Evolutionary conservation across 2,329 filamentous ascomycete genomes (phyloP).

Genomic region (Elsinoe fawcettii): DNA sequence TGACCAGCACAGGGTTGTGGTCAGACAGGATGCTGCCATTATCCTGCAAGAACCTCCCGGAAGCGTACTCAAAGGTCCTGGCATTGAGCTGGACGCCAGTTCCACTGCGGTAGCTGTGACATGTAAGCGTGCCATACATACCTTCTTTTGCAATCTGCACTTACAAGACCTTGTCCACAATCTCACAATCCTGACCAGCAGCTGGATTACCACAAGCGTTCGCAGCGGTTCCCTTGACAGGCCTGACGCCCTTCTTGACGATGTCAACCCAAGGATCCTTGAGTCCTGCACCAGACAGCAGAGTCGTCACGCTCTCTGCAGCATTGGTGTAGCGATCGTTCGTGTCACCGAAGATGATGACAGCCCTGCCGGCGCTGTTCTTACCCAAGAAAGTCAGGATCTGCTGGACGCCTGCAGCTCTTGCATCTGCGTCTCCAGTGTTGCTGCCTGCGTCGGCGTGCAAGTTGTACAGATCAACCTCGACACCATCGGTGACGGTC

Average conservation of each 20-base stretch:
- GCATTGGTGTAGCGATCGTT: conserved; percentile 57
- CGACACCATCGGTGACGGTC: conserved; percentile 45
- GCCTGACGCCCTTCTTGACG: conserved; percentile 22
- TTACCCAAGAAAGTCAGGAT: conserved; percentile 50
- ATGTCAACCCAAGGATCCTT: conserved; percentile 55
- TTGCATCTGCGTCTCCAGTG: conserved; percentile 45
- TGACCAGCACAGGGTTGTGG: conserved; percentile 57
- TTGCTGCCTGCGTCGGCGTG: conserved; percentile 58
- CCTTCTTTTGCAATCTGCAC: not conserved
- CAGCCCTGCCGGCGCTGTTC: conserved; percentile 52
- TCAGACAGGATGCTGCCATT: conserved; percentile 53
- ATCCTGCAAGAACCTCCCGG: conserved; percentile 48
- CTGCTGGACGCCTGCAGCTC: conserved; percentile 53
- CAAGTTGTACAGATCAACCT: conserved; percentile 58
- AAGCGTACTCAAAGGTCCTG: conserved; percentile 48
- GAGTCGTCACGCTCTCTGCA: conserved; percentile 46
- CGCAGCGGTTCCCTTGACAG: conserved; percentile 18
- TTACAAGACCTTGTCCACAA: conserved; percentile 60
- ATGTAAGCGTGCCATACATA: not conserved
- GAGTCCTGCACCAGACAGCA: conserved; percentile 46
- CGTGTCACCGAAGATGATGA: conserved; percentile 57
- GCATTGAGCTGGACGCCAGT: conserved; percentile 40
- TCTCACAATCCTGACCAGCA: conserved; percentile 50
- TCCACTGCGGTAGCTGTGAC: conserved; percentile 13
- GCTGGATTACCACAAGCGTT: conserved; percentile 52